phyloP scores from a whole-genome alignment of 179 eudicot species.

The Nepenthes alata region DNA sequence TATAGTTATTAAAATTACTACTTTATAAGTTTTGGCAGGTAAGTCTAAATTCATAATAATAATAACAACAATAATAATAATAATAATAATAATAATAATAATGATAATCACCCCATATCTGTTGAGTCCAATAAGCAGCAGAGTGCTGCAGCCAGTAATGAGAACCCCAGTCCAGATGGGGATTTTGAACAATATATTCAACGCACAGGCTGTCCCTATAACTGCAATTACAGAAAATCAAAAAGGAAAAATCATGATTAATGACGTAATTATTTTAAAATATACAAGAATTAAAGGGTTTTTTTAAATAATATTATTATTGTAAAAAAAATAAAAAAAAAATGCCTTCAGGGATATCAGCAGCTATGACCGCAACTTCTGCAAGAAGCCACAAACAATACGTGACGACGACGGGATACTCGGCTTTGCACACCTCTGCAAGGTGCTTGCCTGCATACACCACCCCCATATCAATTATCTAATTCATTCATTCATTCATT shows the following conservation, averaged over 20 bases:
- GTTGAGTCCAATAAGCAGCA: conserved; percentile 69
- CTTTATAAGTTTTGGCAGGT: too few relatives aligned
- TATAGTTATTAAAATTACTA: too few relatives aligned
- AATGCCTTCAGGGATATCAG: conserved; percentile 77
- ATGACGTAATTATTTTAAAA: too few relatives aligned
- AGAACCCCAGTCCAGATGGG: conserved; percentile 90
- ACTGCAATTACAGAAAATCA: conserved; percentile 26
- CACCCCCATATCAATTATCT: too few relatives aligned
- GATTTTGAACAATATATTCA: conserved; percentile 62
- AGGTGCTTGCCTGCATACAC: conserved; percentile 28
- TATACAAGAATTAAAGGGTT: too few relatives aligned
- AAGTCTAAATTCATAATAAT: too few relatives aligned
- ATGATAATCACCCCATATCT: conserved; percentile 55
- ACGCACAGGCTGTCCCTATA: conserved; percentile 81
- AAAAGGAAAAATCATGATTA: too few relatives aligned
- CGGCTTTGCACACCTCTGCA: conserved; percentile 70
- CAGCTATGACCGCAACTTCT: conserved; percentile 76
- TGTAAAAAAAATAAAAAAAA: background rate
- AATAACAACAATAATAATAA: background rate
- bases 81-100: background rate
- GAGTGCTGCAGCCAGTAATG: conserved; percentile 65
- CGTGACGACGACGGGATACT: conserved; percentile 52
- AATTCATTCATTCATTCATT: too few relatives aligned
- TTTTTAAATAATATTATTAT: background rate
- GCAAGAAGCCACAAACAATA: conserved; percentile 75